Percentiles rank a stretch among this genome's conserved stretches.
phyloP scores from a whole-genome alignment of 192 early-diverging fungal species.

The Rhizophagus sp. region DNA sequence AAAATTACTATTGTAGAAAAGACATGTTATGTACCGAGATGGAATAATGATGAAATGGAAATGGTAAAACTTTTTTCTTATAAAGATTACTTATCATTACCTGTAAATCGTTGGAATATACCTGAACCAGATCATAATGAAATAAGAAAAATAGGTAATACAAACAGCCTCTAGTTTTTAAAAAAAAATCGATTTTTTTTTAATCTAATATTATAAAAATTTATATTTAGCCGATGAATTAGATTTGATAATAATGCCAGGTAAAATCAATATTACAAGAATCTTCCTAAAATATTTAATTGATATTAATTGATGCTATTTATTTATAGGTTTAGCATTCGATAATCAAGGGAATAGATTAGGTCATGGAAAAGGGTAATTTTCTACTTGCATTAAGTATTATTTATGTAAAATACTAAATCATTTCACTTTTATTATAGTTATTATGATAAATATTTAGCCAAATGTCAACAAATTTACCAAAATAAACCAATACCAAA shows the following conservation, averaged over 20 bases:
- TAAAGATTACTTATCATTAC: conserved; percentile 60
- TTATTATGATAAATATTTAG: conserved; percentile 27
- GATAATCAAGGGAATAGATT: conserved; percentile 21
- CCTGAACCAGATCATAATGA: conserved; percentile 60
- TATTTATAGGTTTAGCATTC: conserved; percentile 20
- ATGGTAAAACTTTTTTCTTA: conserved; percentile 66
- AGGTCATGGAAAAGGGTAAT: conserved; percentile 32
- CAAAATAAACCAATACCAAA: conserved; percentile 3
- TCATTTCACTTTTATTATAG: not conserved
- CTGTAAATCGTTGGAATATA: conserved; percentile 68
- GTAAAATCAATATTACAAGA: not conserved
- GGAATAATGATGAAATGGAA: conserved; percentile 53
- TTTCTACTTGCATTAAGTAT: not conserved
- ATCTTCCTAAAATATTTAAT: not conserved
- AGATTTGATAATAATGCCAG: conserved; percentile 32
- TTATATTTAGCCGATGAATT: conserved; percentile 16
- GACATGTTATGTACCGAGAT: conserved; percentile 56
- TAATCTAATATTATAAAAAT: not conserved
- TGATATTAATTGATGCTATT: not conserved
- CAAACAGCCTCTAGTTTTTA: not conserved
- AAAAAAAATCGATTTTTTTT: too few species aligned
- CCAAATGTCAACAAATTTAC: conserved; percentile 3
- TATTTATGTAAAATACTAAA: not conserved
- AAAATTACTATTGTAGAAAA: conserved; percentile 40
- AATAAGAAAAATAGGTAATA: conserved; percentile 54